A percentile compares a stretch with the other conserved stretches of the same genome.
phyloP scores from a whole-genome alignment of 2,329 filamentous ascomycete genomes.

The Xylariales sp. region DNA sequence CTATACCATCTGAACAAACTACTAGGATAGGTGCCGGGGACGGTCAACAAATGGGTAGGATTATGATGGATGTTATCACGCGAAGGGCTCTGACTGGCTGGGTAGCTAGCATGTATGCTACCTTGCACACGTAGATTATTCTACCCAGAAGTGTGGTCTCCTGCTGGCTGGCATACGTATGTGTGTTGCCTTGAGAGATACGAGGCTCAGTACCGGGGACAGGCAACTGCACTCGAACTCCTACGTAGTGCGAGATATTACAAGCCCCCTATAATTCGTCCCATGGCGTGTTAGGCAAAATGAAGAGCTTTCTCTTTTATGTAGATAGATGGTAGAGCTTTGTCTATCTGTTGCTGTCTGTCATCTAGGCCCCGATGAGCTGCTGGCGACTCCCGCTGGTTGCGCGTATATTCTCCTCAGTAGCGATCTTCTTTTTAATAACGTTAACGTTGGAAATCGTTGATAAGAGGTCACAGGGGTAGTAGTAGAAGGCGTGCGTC shows the following conservation, averaged over 20 bases:
- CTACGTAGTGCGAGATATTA: not conserved
- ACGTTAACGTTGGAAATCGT: too few species aligned
- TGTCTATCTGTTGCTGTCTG: not conserved
- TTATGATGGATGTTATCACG: not conserved
- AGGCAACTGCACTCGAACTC: not conserved
- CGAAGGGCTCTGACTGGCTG: not conserved
- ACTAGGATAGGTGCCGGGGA: too few species aligned
- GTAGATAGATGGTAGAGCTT: not conserved
- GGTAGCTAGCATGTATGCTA: not conserved
- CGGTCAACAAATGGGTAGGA: too few species aligned
- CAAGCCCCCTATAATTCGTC: not conserved
- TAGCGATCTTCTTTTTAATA: not conserved
- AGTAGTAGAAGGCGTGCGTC: not conserved
- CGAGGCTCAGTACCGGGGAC: too few species aligned
- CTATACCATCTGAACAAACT: too few species aligned
- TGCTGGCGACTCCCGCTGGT: not conserved
- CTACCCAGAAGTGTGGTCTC: not conserved
- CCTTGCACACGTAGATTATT: too few species aligned
- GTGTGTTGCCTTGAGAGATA: not conserved
- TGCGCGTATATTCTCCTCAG: not conserved
- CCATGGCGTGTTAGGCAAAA: not conserved
- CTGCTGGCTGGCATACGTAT: not conserved
- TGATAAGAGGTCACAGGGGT: not conserved
- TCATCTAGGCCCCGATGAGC: not conserved
- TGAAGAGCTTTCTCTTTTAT: not conserved